phyloP scores from a whole-genome alignment of 176 grass and related monocot genomes.

The Oryza glaberrima region DNA sequence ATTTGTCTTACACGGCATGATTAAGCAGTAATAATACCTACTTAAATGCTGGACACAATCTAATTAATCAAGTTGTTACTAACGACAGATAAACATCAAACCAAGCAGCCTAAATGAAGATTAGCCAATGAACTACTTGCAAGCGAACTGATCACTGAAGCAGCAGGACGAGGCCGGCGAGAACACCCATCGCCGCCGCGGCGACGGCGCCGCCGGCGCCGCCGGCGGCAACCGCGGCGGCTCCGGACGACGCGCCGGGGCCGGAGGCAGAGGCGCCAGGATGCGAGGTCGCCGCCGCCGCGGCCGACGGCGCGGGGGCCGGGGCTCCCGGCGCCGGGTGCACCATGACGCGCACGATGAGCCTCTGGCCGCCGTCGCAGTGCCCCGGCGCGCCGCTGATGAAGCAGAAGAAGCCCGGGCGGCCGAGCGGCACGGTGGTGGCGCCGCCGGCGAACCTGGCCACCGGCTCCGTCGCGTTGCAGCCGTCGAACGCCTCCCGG shows the following conservation, averaged over 20 bases:
- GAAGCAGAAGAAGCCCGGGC: slow-evolving; percentile 80
- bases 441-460: slow-evolving; percentile 49
- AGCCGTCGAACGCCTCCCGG: slow-evolving; percentile 53
- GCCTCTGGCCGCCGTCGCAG: slow-evolving; percentile 63
- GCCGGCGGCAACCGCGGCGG: neutral
- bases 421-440: slow-evolving; percentile 58
- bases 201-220: neutral
- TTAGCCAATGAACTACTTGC: neutral
- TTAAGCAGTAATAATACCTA: neutral
- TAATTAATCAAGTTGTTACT: neutral
- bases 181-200: neutral
- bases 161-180: neutral
- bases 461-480: slow-evolving; percentile 54
- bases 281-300: neutral
- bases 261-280: neutral
- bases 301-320: neutral
- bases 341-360: slow-evolving; percentile 76
- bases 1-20: neutral
- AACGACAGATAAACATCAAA: neutral
- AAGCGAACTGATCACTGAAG: slow-evolving; percentile 10
- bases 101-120: neutral
- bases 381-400: slow-evolving; percentile 73
- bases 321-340: slow-evolving; percentile 12
- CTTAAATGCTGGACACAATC: neutral
- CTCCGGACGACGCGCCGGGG: neutral